Conservation (phyloP, 129 eudicot species). For the Artemisia tridentata region DNA sequence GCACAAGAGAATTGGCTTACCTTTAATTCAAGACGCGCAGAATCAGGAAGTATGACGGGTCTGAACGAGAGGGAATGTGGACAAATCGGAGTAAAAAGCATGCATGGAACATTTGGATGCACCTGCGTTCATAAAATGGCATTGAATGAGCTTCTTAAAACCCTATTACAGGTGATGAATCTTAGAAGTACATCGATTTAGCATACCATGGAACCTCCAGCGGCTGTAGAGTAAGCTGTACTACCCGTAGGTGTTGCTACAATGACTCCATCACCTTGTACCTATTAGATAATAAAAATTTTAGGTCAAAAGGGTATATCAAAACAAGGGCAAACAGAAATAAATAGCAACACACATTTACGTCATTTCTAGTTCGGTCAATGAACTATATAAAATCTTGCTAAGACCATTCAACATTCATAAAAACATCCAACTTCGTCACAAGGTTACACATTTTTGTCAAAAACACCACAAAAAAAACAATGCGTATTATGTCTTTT, state of each 20-base stretch:
- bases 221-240: constrained; percentile 99
- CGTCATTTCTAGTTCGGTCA: too few species aligned
- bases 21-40: constrained; percentile 96
- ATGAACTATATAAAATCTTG: too few species aligned
- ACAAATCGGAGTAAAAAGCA: constrained; percentile 97
- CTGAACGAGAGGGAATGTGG: constrained; percentile 99
- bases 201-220: constrained; percentile 99
- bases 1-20: constrained; percentile 33
- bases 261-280: constrained; percentile 99
- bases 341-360: too few species aligned
- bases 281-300: constrained; percentile 35
- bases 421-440: too few species aligned
- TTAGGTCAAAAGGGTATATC: too few species aligned
- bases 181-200: neutral
- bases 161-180: neutral
- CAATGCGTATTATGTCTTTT: too few species aligned
- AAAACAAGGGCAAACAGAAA: too few species aligned
- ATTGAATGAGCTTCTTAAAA: constrained; percentile 3
- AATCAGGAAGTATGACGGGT: constrained; percentile 98
- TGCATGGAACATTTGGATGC: constrained; percentile 99
- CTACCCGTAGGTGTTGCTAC: constrained; percentile 99
- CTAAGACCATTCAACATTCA: too few species aligned
- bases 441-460: too few species aligned
- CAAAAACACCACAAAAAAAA: neutral
- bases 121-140: constrained; percentile 54